Conservation (phyloP, 31 red algal genomes). For the Endocladia muricata region DNA sequence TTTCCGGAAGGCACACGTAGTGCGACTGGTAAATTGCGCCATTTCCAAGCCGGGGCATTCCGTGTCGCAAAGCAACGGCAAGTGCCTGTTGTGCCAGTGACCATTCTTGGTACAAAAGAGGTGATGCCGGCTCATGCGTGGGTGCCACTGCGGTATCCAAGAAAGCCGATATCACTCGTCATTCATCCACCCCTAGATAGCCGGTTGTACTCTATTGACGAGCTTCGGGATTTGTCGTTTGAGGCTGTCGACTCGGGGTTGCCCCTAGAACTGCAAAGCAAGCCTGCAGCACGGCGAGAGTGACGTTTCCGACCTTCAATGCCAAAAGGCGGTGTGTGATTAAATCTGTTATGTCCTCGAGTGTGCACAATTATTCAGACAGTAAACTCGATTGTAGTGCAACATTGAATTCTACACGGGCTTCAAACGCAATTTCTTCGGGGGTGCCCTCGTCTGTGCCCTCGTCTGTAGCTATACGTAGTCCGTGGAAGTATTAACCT, state of each 20-base stretch:
- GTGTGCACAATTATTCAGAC: too few relatives aligned
- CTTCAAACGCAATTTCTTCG: too few relatives aligned
- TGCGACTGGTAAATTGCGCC: constrained; percentile 56
- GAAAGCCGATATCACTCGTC: constrained; percentile 52
- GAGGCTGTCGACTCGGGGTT: constrained; percentile 71
- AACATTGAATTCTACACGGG: too few relatives aligned
- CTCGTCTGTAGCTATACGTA: too few relatives aligned
- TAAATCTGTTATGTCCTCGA: too few relatives aligned
- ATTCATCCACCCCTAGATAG: constrained; percentile 79
- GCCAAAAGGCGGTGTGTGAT: too few relatives aligned
- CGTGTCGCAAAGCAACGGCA: constrained; percentile 73
- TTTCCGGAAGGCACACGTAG: constrained; percentile 97
- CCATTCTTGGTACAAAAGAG: constrained; percentile 85
- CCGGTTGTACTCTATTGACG: constrained; percentile 15
- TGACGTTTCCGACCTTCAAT: too few relatives aligned
- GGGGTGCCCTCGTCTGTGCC: too few relatives aligned
- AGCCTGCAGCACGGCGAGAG: not conserved
- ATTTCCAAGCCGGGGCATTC: constrained; percentile 84
- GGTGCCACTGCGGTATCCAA: constrained; percentile 74
- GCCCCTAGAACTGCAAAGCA: constrained; percentile 34
- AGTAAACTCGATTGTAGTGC: too few relatives aligned
- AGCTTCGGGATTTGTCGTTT: constrained; percentile 63
- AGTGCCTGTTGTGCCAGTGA: constrained; percentile 86
- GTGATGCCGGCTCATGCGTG: constrained; percentile 85
- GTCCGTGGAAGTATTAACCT: too few relatives aligned